These are phyloP conservation scores for Ballota nigra DNA, from an alignment of 257 asterid species.

Conservation along the genomic window DNA sequence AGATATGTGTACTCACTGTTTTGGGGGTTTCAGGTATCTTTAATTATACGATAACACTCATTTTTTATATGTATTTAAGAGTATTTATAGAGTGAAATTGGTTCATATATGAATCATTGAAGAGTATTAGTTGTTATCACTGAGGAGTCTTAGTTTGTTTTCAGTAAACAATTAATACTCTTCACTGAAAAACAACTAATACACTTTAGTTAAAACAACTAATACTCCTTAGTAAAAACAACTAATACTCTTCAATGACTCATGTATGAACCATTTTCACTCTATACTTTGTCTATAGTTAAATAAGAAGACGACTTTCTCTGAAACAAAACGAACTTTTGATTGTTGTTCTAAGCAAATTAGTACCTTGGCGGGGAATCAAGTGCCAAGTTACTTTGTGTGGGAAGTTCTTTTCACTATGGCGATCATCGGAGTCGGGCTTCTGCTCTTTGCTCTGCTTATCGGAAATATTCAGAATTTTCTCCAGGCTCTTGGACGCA, in stretches of 20 bases:
- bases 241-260: too few species aligned
- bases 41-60: background rate
- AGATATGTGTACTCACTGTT: slow-evolving; percentile 82
- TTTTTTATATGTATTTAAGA: too few species aligned
- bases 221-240: too few species aligned
- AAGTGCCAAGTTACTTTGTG: slow-evolving; percentile 67
- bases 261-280: too few species aligned
- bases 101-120: too few species aligned
- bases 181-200: too few species aligned
- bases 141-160: too few species aligned
- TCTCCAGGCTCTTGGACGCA: slow-evolving; percentile 89
- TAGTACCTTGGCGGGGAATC: slow-evolving; percentile 94
- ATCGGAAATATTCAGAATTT: slow-evolving; percentile 96
- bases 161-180: too few species aligned
- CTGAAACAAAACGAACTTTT: slow-evolving; percentile 8
- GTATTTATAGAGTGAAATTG: too few species aligned
- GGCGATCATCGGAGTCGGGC: slow-evolving; percentile 80
- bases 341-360: slow-evolving; percentile 59
- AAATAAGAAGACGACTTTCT: background rate
- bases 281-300: too few species aligned
- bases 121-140: too few species aligned
- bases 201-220: too few species aligned
- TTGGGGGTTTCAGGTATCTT: slow-evolving; percentile 97
- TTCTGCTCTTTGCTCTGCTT: slow-evolving; percentile 81
- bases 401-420: slow-evolving; percentile 91